Conservation (phyloP, 805 yeast genomes). For the Wickerhamiella allomyrinae region DNA sequence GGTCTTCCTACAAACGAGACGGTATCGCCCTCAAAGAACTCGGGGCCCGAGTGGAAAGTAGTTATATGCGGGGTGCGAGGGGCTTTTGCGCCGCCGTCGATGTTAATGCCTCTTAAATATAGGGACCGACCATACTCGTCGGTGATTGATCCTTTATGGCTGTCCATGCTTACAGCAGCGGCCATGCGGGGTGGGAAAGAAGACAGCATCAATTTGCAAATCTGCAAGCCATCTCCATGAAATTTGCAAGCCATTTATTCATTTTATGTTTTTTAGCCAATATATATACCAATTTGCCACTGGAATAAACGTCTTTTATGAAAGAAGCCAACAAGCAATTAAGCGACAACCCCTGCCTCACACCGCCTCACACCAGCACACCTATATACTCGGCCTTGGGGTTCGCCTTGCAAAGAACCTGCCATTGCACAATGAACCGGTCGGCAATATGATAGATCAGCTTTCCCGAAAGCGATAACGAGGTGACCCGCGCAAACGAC, state of each 20-base stretch:
- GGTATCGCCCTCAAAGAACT: constrained; percentile 53
- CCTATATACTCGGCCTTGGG: constrained; percentile 63
- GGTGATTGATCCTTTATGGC: constrained; percentile 38
- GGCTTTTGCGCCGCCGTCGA: constrained; percentile 59
- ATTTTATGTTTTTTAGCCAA: too few relatives aligned
- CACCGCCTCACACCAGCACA: constrained; percentile 56
- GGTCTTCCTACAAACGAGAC: constrained; percentile 81
- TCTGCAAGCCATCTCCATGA: too few relatives aligned
- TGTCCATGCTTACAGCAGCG: too few relatives aligned
- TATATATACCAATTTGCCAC: too few relatives aligned
- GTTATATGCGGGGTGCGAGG: constrained; percentile 42
- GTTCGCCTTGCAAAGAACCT: constrained; percentile 36
- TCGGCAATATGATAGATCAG: constrained; percentile 55
- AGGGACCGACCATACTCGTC: constrained; percentile 45
- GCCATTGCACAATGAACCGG: constrained; percentile 86
- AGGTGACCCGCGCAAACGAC: constrained; percentile 67
- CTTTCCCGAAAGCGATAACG: constrained; percentile 62
- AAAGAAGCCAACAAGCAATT: too few relatives aligned
- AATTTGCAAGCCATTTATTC: too few relatives aligned
- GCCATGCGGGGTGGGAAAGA: too few relatives aligned
- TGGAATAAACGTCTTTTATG: too few relatives aligned
- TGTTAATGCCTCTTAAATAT: constrained; percentile 62
- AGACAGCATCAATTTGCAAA: too few relatives aligned
- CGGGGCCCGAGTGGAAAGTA: constrained; percentile 17
- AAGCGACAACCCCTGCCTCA: too few relatives aligned